A percentile compares a stretch with the other conserved stretches of the same genome.
phyloP scores from a whole-genome alignment of 2,329 filamentous ascomycete genomes.

The Ophiobolus disseminans region DNA sequence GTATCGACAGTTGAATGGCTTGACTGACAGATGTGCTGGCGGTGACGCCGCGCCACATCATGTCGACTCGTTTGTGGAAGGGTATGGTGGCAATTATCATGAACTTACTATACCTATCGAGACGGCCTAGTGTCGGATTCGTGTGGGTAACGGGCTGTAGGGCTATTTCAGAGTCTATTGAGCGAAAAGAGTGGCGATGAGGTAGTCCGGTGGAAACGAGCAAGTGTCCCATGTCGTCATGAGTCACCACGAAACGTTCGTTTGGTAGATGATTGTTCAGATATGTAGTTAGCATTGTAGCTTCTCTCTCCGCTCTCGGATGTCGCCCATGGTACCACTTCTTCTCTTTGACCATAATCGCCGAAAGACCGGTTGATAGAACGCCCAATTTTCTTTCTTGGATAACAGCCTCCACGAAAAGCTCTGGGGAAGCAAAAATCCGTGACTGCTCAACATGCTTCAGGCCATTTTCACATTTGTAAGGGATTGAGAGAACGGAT shows the following conservation, averaged over 20 bases:
- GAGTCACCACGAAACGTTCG: conserved; percentile 9
- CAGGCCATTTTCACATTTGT: background rate
- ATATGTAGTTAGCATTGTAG: background rate
- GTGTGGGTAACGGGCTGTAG: background rate
- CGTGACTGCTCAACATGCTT: background rate
- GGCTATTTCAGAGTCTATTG: background rate
- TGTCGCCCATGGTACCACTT: conserved; percentile 8
- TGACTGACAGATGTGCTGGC: background rate
- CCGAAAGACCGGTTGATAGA: background rate
- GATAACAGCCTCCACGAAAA: conserved; percentile 1
- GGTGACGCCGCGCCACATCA: background rate
- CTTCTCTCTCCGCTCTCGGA: background rate
- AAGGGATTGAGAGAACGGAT: background rate
- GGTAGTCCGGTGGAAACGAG: conserved; percentile 1
- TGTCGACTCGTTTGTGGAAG: background rate
- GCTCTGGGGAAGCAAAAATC: background rate
- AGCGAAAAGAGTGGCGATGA: background rate
- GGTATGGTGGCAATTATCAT: conserved; percentile 7
- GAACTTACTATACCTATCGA: conserved; percentile 4
- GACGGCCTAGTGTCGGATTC: background rate
- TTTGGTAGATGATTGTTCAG: conserved; percentile 6
- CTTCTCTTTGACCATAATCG: conserved; percentile 1
- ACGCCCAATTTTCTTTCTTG: conserved; percentile 7
- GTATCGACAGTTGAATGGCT: conserved; percentile 4
- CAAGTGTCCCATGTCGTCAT: background rate